Base-by-base conservation (phyloP, 305 asterid species). In the Salvia sclarea region DNA sequence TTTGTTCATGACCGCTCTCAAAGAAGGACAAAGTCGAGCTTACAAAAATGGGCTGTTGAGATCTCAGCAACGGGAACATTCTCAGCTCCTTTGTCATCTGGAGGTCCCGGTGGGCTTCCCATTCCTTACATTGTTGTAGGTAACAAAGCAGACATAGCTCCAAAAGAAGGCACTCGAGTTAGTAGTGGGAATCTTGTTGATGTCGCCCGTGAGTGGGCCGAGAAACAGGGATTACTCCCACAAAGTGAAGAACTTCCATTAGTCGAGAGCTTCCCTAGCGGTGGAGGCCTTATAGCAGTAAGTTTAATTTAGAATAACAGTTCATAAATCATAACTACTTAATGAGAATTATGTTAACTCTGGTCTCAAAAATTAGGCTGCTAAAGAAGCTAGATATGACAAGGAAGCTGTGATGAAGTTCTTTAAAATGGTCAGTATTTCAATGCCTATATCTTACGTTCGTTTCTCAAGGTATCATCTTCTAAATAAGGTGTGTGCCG, bases 161-260 rank as follows among this genome's bases (percentile, higher is more conserved):
- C 89, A 53, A 91, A 86, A 64, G 95, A 86, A 53, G 90, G 96
- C 47, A 70, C 76, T 18, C 81, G 96, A 70, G 93, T 87, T 43
- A 91, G 98, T 86, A 94, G 98, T 73, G 99, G 98, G n/a, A 91
- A 94, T 83, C 98, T 94, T 60, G 95, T 94, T 64, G 99, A 94
- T 77, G 88, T 85, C 61, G 99, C 99, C 76, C 95, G 97, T 21
- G 98, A 84, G 40, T 91, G 99, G 99, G 99, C 88, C 53, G 99
- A 94, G 85, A 94, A 86, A 79, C 99, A 94, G 80, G 97, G 99
- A 43, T 80, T 94, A 61, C 96, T 94, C 76, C 86, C 98, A 58
- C 76, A 96, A 35, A 89, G 85, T 40, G 97, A 94, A 78, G 99
- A 94, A 71, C 83, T 91, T 76, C 98, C 98, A 1, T 56, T 91